Evolutionary conservation across 345 rosid species (phyloP), one percentile per base, ranked within the genome.

Genomic region (Eucalyptus erythrocorys): DNA sequence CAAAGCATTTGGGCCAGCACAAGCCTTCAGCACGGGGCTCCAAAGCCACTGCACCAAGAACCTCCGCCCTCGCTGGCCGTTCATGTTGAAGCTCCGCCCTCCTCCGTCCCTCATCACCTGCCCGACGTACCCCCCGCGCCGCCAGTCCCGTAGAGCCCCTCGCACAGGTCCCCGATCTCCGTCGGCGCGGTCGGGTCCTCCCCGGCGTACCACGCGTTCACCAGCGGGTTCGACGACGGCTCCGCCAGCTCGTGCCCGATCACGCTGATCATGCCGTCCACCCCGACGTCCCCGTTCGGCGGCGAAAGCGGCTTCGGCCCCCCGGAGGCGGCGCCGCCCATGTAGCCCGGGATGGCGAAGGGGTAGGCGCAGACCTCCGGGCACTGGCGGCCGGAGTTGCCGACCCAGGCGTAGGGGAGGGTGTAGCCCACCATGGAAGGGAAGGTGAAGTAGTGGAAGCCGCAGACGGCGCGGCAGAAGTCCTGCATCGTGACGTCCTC

Each of bases 181-280:
- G 97, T 95, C 86, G 99, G 99, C 13, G 99, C 97, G 19, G 97
- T 97, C 21, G 99, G 99, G 50, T 98, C 99, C 89, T 96, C 98
- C 15, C 99, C 99, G 24, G 99, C 99, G 87, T 98, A 98, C 99
- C 99, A 98, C 3, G 99, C 99, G 71, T 98, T 98, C 79, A 97
- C 94, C 86, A 98, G 80, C 5, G 99, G 99, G 85, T 98, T 98
- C 22, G 99, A 93, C 5, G 98, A 86, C 43, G 97, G 91, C 90
- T 98, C 99, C 2, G 99, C 99, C 12, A 98, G 89, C 93, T 98
- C 99, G 88, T 97, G 99, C 9, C 94, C 99, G 43, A 98, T 98
- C 87, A 98, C 99, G 89, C 99, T 98, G 37, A 98, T 94, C 99
- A 98, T 98, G 66, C 98, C 99, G 80, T 98, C 99, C 7, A 95